Percentiles rank a stretch among this genome's conserved stretches.
Conservation (phyloP, 2,329 filamentous ascomycete genomes). For the Talaromyces sp. region DNA sequence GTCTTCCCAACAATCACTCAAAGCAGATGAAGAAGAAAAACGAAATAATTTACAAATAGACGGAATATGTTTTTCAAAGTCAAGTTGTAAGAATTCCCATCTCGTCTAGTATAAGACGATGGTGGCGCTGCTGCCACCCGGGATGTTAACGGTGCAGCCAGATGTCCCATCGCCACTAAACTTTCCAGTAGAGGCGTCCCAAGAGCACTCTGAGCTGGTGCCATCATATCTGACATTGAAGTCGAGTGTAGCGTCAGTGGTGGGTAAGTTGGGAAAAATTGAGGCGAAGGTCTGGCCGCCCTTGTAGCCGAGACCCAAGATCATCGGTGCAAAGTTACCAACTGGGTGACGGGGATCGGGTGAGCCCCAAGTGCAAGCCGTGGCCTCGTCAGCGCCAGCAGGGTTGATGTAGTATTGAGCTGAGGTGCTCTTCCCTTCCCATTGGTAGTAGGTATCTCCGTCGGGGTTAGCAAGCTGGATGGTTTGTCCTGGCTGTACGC, state of each 20-base stretch:
- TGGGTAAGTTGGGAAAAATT: slow-evolving; percentile 78
- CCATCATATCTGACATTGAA: slow-evolving; percentile 75
- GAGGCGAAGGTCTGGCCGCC: slow-evolving; percentile 71
- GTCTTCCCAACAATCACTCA: slow-evolving; percentile 2
- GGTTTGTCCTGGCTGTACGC: slow-evolving; percentile 55
- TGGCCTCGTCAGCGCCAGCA: slow-evolving; percentile 57
- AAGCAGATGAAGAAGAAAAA: slow-evolving; percentile 2
- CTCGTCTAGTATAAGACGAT: slow-evolving; percentile 39
- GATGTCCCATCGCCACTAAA: slow-evolving; percentile 39
- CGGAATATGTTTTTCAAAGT: background rate
- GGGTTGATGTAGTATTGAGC: slow-evolving; percentile 98
- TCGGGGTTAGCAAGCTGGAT: slow-evolving; percentile 70
- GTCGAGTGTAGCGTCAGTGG: slow-evolving; percentile 62
- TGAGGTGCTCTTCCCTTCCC: slow-evolving; percentile 68
- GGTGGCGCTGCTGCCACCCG: slow-evolving; percentile 44
- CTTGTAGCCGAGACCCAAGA: slow-evolving; percentile 70
- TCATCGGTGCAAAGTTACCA: slow-evolving; percentile 84
- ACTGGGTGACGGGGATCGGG: slow-evolving; percentile 35
- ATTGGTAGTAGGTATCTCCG: slow-evolving; percentile 67
- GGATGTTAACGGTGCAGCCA: slow-evolving; percentile 74
- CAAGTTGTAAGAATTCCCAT: background rate
- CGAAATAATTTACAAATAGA: slow-evolving; percentile 9
- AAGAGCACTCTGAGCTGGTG: slow-evolving; percentile 59
- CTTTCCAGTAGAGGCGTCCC: slow-evolving; percentile 57
- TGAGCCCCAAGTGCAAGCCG: slow-evolving; percentile 74